phyloP scores from a whole-genome alignment of 2,329 filamentous ascomycete genomes.

The Cladosporium cucumerinum region DNA sequence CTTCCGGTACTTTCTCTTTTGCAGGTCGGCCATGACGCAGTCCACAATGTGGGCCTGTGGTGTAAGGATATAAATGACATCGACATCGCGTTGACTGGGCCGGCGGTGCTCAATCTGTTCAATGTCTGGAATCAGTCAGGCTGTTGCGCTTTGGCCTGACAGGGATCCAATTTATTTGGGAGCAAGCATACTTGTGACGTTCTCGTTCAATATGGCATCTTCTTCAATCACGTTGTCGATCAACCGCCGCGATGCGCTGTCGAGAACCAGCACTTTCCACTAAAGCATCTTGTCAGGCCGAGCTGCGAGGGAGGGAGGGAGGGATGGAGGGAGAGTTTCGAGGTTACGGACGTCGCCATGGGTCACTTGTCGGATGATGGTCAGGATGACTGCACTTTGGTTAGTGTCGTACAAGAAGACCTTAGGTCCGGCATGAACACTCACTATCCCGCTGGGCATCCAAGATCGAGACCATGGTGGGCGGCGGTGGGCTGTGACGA shows the following conservation, averaged over 20 bases:
- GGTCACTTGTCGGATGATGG: constrained; percentile 72
- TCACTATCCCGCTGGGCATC: constrained; percentile 76
- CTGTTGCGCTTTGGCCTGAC: constrained; percentile 10
- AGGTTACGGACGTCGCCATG: constrained; percentile 60
- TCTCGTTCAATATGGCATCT: constrained; percentile 95
- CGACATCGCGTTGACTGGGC: constrained; percentile 80
- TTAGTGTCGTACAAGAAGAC: constrained; percentile 5
- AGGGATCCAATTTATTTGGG: background rate
- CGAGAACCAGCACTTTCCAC: constrained; percentile 97
- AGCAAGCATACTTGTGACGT: constrained; percentile 75
- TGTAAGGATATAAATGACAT: constrained; percentile 88
- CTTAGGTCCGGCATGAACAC: constrained; percentile 22
- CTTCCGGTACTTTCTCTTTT: constrained; percentile 74
- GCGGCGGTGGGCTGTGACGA: constrained; percentile 2
- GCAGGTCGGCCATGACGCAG: constrained; percentile 88
- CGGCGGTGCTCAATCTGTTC: constrained; percentile 88
- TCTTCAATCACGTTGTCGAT: constrained; percentile 88
- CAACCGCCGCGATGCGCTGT: constrained; percentile 77
- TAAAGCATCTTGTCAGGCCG: constrained; percentile 40
- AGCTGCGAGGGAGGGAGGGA: background rate
- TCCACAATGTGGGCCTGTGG: constrained; percentile 86
- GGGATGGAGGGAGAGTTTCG: background rate
- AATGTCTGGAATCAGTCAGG: constrained; percentile 64
- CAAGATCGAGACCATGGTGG: constrained; percentile 77
- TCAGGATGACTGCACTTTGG: constrained; percentile 62